Percentiles rank a stretch among this genome's conserved stretches.
Conservation (phyloP, 768 basidiomycete species). For the Lactifluus pinguis region DNA sequence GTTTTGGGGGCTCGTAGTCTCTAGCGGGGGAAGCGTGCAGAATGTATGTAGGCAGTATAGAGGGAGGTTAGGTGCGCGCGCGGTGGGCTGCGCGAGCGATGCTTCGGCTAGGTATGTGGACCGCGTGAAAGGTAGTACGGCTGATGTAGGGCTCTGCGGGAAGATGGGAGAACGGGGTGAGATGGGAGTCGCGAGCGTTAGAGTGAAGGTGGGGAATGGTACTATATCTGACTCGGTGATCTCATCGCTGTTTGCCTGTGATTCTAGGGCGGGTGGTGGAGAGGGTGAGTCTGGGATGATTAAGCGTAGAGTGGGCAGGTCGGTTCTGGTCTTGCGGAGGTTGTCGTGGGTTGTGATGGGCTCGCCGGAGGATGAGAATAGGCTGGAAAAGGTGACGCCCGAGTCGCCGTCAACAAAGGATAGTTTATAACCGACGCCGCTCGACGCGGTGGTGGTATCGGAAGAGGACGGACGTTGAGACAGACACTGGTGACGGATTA, state of each 20-base stretch:
- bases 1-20: no score
- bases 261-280: no score
- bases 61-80: constrained; percentile 2
- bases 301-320: neutral
- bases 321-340: neutral
- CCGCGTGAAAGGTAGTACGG: neutral
- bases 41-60: neutral
- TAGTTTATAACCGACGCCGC: neutral
- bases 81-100: neutral
- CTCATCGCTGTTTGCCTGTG: neutral
- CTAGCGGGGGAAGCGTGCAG: no score
- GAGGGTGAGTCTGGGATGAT: neutral
- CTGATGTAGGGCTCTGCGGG: neutral
- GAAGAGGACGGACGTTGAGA: neutral
- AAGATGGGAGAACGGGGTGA: neutral
- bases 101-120: neutral
- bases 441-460: neutral
- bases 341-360: neutral
- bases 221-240: neutral
- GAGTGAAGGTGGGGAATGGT: neutral
- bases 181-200: neutral
- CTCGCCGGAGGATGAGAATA: neutral
- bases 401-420: neutral
- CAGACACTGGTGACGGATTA: neutral
- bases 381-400: neutral